These are phyloP conservation scores for Calendula officinalis DNA, from an alignment of 129 eudicot genomes.

Conservation along the genomic window DNA sequence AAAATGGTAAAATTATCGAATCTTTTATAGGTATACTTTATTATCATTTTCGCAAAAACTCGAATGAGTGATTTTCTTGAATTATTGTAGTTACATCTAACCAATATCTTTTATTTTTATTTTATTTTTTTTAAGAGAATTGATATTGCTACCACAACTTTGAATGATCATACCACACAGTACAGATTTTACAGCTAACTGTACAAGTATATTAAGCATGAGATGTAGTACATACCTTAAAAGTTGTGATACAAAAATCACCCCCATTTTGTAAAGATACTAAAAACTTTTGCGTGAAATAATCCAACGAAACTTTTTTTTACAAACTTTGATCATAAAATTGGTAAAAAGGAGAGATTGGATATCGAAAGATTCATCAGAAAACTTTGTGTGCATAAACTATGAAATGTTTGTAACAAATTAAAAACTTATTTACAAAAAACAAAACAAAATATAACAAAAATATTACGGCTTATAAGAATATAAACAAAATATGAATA, in stretches of 20 bases:
- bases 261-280: slow-evolving; percentile 7
- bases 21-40: neutral
- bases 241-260: too few species aligned
- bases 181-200: too few species aligned
- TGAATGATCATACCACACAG: too few species aligned
- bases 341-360: neutral
- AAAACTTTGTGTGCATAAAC: neutral
- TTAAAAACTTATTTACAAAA: neutral
- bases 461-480: neutral
- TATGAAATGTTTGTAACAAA: neutral
- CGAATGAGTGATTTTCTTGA: neutral
- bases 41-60: slow-evolving; percentile 5
- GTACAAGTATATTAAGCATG: too few species aligned
- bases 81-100: neutral
- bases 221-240: too few species aligned
- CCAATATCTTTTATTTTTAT: neutral
- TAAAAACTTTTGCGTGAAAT: neutral
- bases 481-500: neutral
- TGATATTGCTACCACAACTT: too few species aligned
- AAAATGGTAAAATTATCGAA: neutral
- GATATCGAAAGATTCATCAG: neutral
- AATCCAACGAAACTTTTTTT: neutral
- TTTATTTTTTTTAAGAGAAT: too few species aligned
- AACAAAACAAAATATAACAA: neutral
- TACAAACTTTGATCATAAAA: neutral